These are phyloP conservation scores for Zoysia pacifica DNA, from an alignment of 176 grass and related monocot genomes.

Conservation along the genomic window DNA sequence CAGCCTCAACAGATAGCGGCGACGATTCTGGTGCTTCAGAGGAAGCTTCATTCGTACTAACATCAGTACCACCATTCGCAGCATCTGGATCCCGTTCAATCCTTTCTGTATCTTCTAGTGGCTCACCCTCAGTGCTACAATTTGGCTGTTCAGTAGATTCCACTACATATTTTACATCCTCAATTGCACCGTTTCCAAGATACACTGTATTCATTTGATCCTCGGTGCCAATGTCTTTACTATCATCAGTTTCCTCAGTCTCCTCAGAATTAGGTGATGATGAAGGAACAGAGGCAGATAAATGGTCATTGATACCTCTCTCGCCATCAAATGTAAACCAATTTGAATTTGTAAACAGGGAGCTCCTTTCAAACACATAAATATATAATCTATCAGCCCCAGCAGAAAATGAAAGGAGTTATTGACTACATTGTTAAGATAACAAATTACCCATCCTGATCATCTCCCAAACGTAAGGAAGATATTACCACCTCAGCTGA, in stretches of 20 bases:
- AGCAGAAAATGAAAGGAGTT: not conserved
- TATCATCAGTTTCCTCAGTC: slow-evolving; percentile 48
- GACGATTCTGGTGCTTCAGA: slow-evolving; percentile 39
- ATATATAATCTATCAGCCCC: slow-evolving; percentile 36
- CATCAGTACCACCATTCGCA: slow-evolving; percentile 41
- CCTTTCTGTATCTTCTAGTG: slow-evolving; percentile 25
- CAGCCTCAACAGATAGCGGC: slow-evolving; percentile 25
- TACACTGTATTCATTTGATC: slow-evolving; percentile 46
- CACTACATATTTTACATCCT: slow-evolving; percentile 41
- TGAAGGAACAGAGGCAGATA: slow-evolving; percentile 60
- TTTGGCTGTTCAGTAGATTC: slow-evolving; percentile 41
- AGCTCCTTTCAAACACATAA: slow-evolving; percentile 52
- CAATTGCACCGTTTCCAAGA: slow-evolving; percentile 44
- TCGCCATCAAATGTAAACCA: slow-evolving; percentile 99
- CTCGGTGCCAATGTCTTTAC: slow-evolving; percentile 40
- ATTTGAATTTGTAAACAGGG: slow-evolving; percentile 96
- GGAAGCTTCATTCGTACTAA: slow-evolving; percentile 35
- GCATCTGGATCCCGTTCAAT: slow-evolving; percentile 29
- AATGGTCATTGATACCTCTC: slow-evolving; percentile 61
- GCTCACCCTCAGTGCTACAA: slow-evolving; percentile 43
- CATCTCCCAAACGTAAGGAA: slow-evolving; percentile 81
- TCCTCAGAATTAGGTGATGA: slow-evolving; percentile 70
- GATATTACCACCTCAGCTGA: slow-evolving; percentile 96
- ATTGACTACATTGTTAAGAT: slow-evolving; percentile 14
- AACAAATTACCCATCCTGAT: slow-evolving; percentile 71